Base-by-base conservation (phyloP, 495 filamentous ascomycete genomes). In the Penicillium angulare region DNA sequence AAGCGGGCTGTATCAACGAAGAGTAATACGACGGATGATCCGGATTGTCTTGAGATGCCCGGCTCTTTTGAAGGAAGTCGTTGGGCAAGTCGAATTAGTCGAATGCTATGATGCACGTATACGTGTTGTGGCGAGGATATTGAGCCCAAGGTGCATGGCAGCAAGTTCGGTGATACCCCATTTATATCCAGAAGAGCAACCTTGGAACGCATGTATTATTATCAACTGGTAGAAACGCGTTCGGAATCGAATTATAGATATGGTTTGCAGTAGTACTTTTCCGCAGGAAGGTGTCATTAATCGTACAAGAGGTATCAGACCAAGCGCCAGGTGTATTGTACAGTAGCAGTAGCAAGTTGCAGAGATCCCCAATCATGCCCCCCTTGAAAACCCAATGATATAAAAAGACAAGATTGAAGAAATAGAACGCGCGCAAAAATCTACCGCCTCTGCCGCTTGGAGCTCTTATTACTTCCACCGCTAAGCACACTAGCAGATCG, bases 401-500 rank as follows among this genome's bases (percentile, higher is more conserved):
- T 2, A 8, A 46, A 32, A 45, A 53, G 22, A 42, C 35, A 10
- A 41, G 56, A 49, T 46, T 24, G 12, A 22, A 16, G 34, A n/a
- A 47, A 21, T 2, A 35, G 40, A 9, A 17, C n/a, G n/a, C n/a
- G n/a, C 22, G 2, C 22, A 8, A 8, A 2, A 26, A 56, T 41
- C 59, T 76, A 88, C 68, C 86, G 87, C 73, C 83, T 85, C 68
- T 83, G 79, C 47, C 86, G 74, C 69, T 92, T 90, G 0, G 71
- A 62, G 52, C 84, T 88, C 74, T 87, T 87, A 44, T 86, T 83
- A 68, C 85, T 89, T 13, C 62, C 63, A 34, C 68, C 68, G 64
- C 86, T 90, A 23, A 90, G 57, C 46, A 88, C 88, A 65, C 87
- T 90, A 7, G 86, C 86, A 52, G 86, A 90, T 35, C 88, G 74